These are phyloP conservation scores for Arabis hirsuta DNA, from an alignment of 345 rosid genomes.

Conservation along the genomic window DNA sequence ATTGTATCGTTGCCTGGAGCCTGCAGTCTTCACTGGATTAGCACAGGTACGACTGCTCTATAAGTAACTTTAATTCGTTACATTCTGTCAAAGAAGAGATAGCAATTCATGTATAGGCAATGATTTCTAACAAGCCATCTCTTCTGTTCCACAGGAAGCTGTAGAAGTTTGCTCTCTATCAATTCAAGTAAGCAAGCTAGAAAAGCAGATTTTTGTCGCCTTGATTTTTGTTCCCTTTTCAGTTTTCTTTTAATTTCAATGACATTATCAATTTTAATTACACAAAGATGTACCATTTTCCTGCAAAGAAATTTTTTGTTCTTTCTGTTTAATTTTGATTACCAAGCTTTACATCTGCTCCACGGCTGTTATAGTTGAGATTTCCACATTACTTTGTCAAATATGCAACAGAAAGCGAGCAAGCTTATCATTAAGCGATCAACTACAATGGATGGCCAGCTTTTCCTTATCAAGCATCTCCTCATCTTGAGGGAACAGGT, in stretches of 20 bases:
- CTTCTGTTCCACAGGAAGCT: constrained; percentile 76
- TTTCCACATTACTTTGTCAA: constrained; percentile 16
- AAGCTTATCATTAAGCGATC: constrained; percentile 80
- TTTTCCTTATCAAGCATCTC: constrained; percentile 92
- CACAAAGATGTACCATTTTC: constrained; percentile 19
- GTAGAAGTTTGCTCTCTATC: constrained; percentile 91
- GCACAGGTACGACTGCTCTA: constrained; percentile 74
- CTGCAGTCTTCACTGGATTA: constrained; percentile 88
- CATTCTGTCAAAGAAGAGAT: constrained; percentile 22
- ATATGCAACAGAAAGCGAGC: constrained; percentile 79
- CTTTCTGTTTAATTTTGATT: constrained; percentile 1
- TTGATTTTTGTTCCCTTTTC: constrained; percentile 20
- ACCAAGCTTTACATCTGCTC: constrained; percentile 20
- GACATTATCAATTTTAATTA: constrained; percentile 19
- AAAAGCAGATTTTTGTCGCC: constrained; percentile 19
- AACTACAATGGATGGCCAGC: constrained; percentile 89
- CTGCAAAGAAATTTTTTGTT: constrained; percentile 1
- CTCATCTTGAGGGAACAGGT: constrained; percentile 97
- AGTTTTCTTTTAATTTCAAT: background rate
- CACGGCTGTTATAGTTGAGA: constrained; percentile 19
- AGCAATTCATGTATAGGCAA: constrained; percentile 31
- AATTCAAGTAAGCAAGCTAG: constrained; percentile 73
- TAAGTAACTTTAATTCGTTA: constrained; percentile 19
- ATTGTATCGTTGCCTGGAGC: constrained; percentile 84
- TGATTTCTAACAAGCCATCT: constrained; percentile 29